Evolutionary conservation across 805 yeast genomes (phyloP).

Genomic region (Saturnispora dispora): DNA sequence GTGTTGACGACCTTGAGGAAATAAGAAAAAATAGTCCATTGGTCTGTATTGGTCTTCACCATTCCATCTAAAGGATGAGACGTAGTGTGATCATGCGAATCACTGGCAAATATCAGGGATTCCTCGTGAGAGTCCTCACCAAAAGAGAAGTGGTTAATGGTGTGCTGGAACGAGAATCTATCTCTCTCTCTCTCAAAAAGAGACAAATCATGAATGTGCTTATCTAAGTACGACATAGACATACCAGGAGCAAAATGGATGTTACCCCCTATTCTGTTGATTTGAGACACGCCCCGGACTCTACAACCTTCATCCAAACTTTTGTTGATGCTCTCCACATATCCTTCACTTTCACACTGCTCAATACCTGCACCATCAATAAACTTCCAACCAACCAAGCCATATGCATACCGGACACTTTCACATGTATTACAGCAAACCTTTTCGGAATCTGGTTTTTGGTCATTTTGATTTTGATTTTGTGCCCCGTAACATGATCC

Average conservation of each 20-base stretch:
- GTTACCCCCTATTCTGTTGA: constrained; percentile 83
- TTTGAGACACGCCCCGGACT: constrained; percentile 64
- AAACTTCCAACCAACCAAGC: constrained; percentile 75
- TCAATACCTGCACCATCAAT: constrained; percentile 78
- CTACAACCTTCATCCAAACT: constrained; percentile 81
- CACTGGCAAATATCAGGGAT: constrained; percentile 8
- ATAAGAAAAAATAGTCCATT: constrained; percentile 62
- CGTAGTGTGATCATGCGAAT: constrained; percentile 28
- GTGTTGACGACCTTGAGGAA: constrained; percentile 87
- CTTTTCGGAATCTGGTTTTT: constrained; percentile 30
- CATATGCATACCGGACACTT: constrained; percentile 73
- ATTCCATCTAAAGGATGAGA: constrained; percentile 64
- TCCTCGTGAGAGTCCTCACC: constrained; percentile 44
- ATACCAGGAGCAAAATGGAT: constrained; percentile 96
- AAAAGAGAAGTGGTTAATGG: constrained; percentile 72
- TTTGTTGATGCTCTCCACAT: constrained; percentile 51
- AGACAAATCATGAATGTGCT: constrained; percentile 81
- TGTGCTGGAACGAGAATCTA: constrained; percentile 68
- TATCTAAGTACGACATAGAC: constrained; percentile 46
- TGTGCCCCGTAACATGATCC: constrained; percentile 88
- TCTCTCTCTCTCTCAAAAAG: constrained; percentile 47
- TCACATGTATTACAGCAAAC: constrained; percentile 82
- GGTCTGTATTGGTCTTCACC: constrained; percentile 33
- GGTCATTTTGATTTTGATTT: constrained; percentile 44
- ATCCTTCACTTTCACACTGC: constrained; percentile 88